Conservation (phyloP, 108 stramenopile genomes). For the Thalassiosira profunda region DNA sequence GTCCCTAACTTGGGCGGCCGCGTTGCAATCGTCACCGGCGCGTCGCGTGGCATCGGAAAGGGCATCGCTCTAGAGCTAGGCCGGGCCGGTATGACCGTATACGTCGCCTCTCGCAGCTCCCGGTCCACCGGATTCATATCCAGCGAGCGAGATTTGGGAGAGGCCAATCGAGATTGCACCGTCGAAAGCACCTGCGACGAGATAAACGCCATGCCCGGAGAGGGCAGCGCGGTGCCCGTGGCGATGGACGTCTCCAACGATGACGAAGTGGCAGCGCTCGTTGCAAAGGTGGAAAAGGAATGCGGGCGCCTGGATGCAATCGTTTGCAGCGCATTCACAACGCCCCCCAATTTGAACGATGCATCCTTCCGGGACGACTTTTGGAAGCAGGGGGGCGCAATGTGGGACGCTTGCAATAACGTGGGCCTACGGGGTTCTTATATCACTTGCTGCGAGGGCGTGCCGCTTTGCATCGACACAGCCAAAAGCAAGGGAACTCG, state of each 20-base stretch:
- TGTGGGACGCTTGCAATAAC: slow-evolving; percentile 81
- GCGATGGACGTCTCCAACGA: slow-evolving; percentile 58
- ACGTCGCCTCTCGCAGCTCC: slow-evolving; percentile 47
- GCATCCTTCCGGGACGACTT: slow-evolving; percentile 64
- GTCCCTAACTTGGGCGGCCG: slow-evolving; percentile 20
- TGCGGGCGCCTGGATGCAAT: slow-evolving; percentile 76
- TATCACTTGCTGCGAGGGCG: slow-evolving; percentile 60
- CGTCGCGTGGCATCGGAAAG: slow-evolving; percentile 75
- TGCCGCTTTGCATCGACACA: slow-evolving; percentile 74
- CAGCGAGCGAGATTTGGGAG: slow-evolving; percentile 23
- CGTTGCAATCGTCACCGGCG: slow-evolving; percentile 72
- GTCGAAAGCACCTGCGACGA: slow-evolving; percentile 64
- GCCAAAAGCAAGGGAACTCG: slow-evolving; percentile 38
- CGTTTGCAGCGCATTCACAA: slow-evolving; percentile 66
- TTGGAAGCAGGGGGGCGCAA: slow-evolving; percentile 72
- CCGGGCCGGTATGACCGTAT: slow-evolving; percentile 62
- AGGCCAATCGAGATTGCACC: slow-evolving; percentile 29
- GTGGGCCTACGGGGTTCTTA: slow-evolving; percentile 74
- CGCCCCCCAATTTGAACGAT: slow-evolving; percentile 48
- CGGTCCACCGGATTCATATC: slow-evolving; percentile 4
- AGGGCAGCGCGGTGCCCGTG: slow-evolving; percentile 53
- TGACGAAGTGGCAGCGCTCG: slow-evolving; percentile 42
- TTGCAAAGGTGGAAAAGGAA: slow-evolving; percentile 36
- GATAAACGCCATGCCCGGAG: slow-evolving; percentile 48
- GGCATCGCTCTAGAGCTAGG: slow-evolving; percentile 86